phyloP scores from a whole-genome alignment of 805 yeast species.

The Maudiozyma barnettii region DNA sequence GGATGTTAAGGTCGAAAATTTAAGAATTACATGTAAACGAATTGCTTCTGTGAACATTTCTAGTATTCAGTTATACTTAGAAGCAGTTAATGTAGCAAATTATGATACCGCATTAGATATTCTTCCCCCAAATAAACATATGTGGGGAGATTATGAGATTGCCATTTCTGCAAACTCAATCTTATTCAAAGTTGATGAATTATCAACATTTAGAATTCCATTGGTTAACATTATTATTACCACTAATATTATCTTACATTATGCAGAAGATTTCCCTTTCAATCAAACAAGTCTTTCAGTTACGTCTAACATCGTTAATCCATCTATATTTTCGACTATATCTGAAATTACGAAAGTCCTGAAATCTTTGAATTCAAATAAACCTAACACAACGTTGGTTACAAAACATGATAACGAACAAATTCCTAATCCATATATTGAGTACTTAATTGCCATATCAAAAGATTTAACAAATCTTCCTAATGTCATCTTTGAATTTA shows the following conservation, averaged over 20 bases:
- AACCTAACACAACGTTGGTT: neutral
- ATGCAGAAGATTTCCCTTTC: conserved; percentile 11
- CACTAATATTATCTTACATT: conserved; percentile 19
- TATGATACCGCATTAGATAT: conserved; percentile 15
- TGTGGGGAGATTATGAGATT: conserved; percentile 20
- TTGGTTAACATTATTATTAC: conserved; percentile 21
- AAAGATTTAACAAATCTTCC: conserved; percentile 9
- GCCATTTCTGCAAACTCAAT: conserved; percentile 23
- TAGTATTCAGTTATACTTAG: conserved; percentile 19
- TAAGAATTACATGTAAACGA: conserved; percentile 12
- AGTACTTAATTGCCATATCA: neutral
- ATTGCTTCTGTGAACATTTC: conserved; percentile 16
- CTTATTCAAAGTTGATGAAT: conserved; percentile 10
- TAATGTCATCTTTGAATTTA: conserved; percentile 16
- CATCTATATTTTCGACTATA: conserved; percentile 20
- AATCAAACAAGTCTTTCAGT: conserved; percentile 14
- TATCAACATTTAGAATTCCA: conserved; percentile 23
- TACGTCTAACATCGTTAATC: conserved; percentile 23
- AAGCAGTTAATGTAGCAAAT: conserved; percentile 15
- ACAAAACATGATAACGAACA: neutral
- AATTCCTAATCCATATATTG: neutral
- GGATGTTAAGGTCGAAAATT: conserved; percentile 26
- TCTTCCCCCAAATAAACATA: conserved; percentile 13
- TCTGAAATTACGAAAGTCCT: conserved; percentile 10
- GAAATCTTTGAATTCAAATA: neutral